phyloP scores from a whole-genome alignment of 768 basidiomycete genomes.

The Boletus bicolor region DNA sequence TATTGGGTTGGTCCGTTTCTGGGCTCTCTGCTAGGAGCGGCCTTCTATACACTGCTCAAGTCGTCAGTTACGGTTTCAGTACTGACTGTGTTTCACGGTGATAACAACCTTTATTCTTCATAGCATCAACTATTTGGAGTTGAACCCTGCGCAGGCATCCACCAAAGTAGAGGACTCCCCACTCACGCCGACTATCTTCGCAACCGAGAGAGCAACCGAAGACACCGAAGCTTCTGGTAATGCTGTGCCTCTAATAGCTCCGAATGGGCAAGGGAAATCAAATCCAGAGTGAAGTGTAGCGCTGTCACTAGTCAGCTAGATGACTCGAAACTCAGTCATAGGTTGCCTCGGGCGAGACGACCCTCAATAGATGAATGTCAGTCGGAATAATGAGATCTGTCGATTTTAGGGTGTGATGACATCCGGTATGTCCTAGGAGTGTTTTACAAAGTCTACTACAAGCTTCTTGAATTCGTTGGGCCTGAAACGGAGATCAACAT shows the following conservation, averaged over 20 bases:
- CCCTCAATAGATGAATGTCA: neutral
- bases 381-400: neutral
- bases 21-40: constrained; percentile 57
- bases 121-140: constrained; percentile 28
- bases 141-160: constrained; percentile 32
- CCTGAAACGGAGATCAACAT: constrained; percentile 24
- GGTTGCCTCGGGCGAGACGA: too few species aligned
- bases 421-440: constrained; percentile 11
- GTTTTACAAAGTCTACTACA: constrained; percentile 27
- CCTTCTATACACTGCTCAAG: constrained; percentile 58
- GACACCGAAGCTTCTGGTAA: constrained; percentile 6
- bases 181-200: constrained; percentile 12
- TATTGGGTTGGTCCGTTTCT: constrained; percentile 73
- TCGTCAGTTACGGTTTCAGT: constrained; percentile 30
- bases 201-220: neutral
- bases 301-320: neutral
- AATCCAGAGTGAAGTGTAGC: neutral
- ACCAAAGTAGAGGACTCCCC: constrained; percentile 29
- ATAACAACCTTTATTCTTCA: neutral
- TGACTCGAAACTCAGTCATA: neutral
- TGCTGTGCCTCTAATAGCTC: neutral
- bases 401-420: neutral
- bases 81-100: neutral
- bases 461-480: constrained; percentile 56
- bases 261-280: neutral